These are phyloP conservation scores for Aspergillus tanneri DNA, from an alignment of 2,329 filamentous ascomycete species.

Conservation along the genomic window DNA sequence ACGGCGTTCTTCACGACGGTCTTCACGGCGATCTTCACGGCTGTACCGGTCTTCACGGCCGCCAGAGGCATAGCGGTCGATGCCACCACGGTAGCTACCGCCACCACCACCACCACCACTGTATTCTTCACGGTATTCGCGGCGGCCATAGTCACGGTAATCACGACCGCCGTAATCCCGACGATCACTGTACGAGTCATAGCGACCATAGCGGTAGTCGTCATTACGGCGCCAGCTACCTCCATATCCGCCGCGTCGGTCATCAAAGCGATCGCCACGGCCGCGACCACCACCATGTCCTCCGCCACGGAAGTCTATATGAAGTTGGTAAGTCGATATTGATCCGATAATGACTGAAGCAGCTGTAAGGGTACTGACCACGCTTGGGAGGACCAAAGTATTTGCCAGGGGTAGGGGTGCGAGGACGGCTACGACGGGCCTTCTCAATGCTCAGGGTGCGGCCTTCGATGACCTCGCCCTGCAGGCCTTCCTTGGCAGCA, in stretches of 20 bases:
- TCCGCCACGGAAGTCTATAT: slow-evolving; percentile 41
- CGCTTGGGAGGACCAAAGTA: slow-evolving; percentile 98
- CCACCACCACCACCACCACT: slow-evolving; percentile 40
- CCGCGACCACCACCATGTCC: slow-evolving; percentile 40
- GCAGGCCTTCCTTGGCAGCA: slow-evolving; percentile 91
- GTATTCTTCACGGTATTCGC: slow-evolving; percentile 48
- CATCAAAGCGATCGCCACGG: slow-evolving; percentile 52
- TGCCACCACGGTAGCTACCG: slow-evolving; percentile 36
- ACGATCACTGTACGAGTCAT: slow-evolving; percentile 49
- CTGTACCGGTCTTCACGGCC: slow-evolving; percentile 45
- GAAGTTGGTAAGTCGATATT: slow-evolving; percentile 11
- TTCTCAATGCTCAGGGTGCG: slow-evolving; percentile 98
- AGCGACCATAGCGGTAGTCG: slow-evolving; percentile 44
- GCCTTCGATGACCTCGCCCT: slow-evolving; percentile 92
- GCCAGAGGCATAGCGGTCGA: slow-evolving; percentile 45
- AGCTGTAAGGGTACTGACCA: slow-evolving; percentile 59
- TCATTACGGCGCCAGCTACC: slow-evolving; percentile 50
- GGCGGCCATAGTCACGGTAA: slow-evolving; percentile 50
- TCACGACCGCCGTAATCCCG: slow-evolving; percentile 49
- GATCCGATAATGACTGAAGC: neutral
- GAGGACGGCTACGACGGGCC: slow-evolving; percentile 88
- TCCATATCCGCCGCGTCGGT: slow-evolving; percentile 53
- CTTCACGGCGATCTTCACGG: slow-evolving; percentile 51
- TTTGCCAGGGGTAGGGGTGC: slow-evolving; percentile 95
- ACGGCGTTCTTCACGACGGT: slow-evolving; percentile 48